Evolutionary conservation across 2,329 filamentous ascomycete genomes (phyloP).

Genomic region (Phaeophleospora eucalypticola): DNA sequence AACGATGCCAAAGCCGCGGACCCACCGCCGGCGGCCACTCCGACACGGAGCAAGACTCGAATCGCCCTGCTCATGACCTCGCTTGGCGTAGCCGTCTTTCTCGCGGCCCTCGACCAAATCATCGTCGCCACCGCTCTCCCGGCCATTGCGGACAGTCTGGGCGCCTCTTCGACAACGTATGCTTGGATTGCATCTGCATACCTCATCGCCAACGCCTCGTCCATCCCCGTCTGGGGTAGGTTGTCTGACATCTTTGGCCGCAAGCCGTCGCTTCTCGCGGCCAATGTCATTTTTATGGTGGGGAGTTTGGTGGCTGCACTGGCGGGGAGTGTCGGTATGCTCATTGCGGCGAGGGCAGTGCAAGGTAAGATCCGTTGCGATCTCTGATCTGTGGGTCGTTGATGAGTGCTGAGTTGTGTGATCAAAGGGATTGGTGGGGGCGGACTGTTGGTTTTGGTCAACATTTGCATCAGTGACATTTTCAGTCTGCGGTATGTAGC

Average conservation of each 20-base stretch:
- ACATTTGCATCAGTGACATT: slow-evolving; percentile 53
- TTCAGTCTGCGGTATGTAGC: slow-evolving; percentile 43
- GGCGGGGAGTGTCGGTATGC: slow-evolving; percentile 46
- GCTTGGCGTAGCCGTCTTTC: slow-evolving; percentile 29
- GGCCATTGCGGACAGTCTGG: slow-evolving; percentile 59
- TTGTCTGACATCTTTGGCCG: slow-evolving; percentile 56
- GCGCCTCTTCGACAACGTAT: slow-evolving; percentile 58
- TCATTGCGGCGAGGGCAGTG: slow-evolving; percentile 53
- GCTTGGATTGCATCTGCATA: slow-evolving; percentile 79
- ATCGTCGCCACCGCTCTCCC: slow-evolving; percentile 64
- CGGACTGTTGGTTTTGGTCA: slow-evolving; percentile 50
- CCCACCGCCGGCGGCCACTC: not conserved
- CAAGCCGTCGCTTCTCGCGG: slow-evolving; percentile 50
- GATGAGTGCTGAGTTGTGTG: not conserved
- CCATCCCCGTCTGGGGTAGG: slow-evolving; percentile 67
- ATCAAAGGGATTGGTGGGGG: slow-evolving; percentile 54
- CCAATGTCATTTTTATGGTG: slow-evolving; percentile 47
- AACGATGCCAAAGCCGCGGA: not conserved
- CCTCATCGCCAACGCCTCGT: slow-evolving; percentile 64
- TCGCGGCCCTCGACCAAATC: slow-evolving; percentile 48
- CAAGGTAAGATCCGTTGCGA: too few relatives aligned
- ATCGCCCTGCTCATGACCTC: not conserved
- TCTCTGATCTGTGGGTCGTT: too few relatives aligned
- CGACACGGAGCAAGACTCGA: not conserved
- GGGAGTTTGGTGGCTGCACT: slow-evolving; percentile 50